These are phyloP conservation scores for Boletus holoroseus DNA, from an alignment of 1,284 basidiomycete genomes.

Conservation along the genomic window DNA sequence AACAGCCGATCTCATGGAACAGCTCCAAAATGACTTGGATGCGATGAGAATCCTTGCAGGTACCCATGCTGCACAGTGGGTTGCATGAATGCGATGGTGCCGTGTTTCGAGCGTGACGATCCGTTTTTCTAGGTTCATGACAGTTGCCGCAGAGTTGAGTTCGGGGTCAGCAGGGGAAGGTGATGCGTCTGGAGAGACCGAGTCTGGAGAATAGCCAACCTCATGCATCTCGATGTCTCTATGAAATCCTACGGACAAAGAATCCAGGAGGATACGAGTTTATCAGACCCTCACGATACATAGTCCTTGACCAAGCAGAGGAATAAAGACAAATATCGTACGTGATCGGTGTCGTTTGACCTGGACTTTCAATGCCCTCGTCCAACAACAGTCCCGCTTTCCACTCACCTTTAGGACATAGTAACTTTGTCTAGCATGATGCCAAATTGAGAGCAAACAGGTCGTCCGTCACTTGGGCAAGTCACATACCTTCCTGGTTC, in stretches of 20 bases:
- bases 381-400: not conserved
- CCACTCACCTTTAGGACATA: not conserved
- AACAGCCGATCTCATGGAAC: conserved; percentile 67
- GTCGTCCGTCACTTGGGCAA: not conserved
- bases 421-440: not conserved
- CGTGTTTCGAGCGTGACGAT: not conserved
- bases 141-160: conserved; percentile 52
- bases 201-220: conserved; percentile 9
- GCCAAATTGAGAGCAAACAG: not conserved
- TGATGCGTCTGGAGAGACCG: conserved; percentile 5
- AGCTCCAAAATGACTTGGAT: conserved; percentile 62
- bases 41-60: conserved; percentile 68
- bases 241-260: not conserved
- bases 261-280: not conserved
- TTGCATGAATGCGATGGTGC: not conserved
- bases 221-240: not conserved
- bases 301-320: not conserved
- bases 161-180: conserved; percentile 39
- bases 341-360: not conserved
- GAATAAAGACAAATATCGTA: not conserved
- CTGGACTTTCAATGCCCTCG: not conserved
- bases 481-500: not conserved
- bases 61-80: conserved; percentile 67
- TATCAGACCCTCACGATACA: not conserved
- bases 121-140: conserved; percentile 51